Evolutionary conservation across 1,284 basidiomycete species (phyloP), one percentile per base, ranked within the genome.

Genomic region (Ceratobasidium sp.): DNA sequence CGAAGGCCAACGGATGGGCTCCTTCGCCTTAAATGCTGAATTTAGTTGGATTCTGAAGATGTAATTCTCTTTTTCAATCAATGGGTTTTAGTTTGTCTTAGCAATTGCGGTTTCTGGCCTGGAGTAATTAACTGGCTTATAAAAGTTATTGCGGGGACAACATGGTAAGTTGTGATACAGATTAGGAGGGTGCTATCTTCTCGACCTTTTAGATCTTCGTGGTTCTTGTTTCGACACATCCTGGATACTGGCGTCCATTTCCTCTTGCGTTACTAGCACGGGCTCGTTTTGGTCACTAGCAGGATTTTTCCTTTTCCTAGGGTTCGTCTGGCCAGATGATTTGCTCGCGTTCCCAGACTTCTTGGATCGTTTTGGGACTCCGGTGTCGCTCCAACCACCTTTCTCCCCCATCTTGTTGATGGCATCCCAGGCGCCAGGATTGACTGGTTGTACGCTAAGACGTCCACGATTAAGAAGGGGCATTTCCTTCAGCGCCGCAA

Each of bases 381-480:
- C 15, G 10, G n/a, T 52, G 38, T 74, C 59, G 17, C 85, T 83
- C 84, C 86, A 89, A 0, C 87, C 88, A 0, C 96, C 97, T 42
- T 87, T 88, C 68, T 90, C 88, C 0, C 95, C 93, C 68, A 99
- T 84, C 64, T 86, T 81, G 12, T 87, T 83, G 20, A 98, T 89
- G 0, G 90, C 89, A 26, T 89, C 87, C 89, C 92, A 99, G 0
- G 95, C 93, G 12, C 84, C 86, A 77, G 89, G 85, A 42, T 89
- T 86, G 0, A 97, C 96, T 2, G 91, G 90, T 85, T 98, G 96
- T 57, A 96, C 93, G 84, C 96, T 97, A 68, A 99, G 87, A 68
- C 97, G 87, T 0, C 96, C 96, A 9, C 94, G 89, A 26, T 90
- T 93, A 20, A 98, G 88, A 33, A 99, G 87, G 61, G 93, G 89